Evolutionary conservation across 148 eudicot species (phyloP).

Genomic region (Chenopodium suecicum): DNA sequence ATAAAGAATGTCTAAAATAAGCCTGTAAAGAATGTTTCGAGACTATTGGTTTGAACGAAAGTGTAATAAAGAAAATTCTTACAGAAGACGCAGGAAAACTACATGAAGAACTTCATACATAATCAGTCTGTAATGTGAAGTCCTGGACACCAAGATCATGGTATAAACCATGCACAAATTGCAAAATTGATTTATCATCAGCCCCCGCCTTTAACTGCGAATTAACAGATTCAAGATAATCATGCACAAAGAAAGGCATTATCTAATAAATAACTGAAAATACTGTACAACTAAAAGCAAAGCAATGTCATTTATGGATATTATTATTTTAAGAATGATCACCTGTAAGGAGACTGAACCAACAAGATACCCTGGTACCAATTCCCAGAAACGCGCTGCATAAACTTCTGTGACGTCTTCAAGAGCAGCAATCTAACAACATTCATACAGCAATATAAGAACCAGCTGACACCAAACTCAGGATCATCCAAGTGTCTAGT

Average conservation of each 20-base stretch:
- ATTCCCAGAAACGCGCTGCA: conserved; percentile 93
- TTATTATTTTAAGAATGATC: background rate
- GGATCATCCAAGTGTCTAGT: background rate
- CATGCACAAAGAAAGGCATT: background rate
- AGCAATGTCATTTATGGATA: background rate
- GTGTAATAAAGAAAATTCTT: background rate
- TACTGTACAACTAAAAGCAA: background rate
- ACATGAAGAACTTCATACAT: conserved; percentile 35
- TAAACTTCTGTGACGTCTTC: conserved; percentile 78
- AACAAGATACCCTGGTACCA: conserved; percentile 91
- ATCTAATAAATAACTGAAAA: background rate
- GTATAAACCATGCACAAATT: conserved; percentile 73
- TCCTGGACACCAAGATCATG: conserved; percentile 89
- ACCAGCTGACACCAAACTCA: background rate
- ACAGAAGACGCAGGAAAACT: background rate
- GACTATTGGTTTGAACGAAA: background rate
- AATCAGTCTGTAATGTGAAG: conserved; percentile 70
- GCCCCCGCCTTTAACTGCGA: conserved; percentile 70
- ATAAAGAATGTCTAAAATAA: background rate
- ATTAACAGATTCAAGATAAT: background rate
- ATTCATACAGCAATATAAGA: background rate
- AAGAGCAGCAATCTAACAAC: conserved; percentile 60
- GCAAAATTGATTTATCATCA: conserved; percentile 61
- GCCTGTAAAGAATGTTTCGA: background rate
- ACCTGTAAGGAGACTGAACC: conserved; percentile 91